Evolutionary conservation across 768 basidiomycete species (phyloP), one percentile per base, ranked within the genome.

Genomic region (Antrodiella citrinella): DNA sequence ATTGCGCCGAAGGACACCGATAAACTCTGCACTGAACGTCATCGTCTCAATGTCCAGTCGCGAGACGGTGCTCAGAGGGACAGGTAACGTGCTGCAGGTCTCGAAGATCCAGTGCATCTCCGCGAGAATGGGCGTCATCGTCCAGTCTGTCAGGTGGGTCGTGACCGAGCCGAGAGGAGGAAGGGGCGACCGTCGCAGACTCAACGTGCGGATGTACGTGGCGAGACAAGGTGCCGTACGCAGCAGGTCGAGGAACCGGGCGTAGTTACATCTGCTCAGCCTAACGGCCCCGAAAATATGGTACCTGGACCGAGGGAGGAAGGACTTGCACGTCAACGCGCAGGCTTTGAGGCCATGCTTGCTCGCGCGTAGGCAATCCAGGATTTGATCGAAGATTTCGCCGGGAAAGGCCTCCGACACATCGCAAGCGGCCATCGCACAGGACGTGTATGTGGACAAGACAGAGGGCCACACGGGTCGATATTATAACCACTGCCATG

Each of bases 281-380:
- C 22, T 13, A 22, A 59, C 45, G 0, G 15, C 25, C 22, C 44
- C 26, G 50, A 55, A 59, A 18, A 59, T 43, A 49, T 54, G 58
- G 42, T 53, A 55, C 19, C 55, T 55, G 1, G 59, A 56, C 19
- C 52, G 22, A 2, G 24, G 19, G 19, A 24, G 45, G 59, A 57
- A 60, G 3, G 18, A 2, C 24, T 42, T 46, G 53, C 56, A 56
- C 18, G 50, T 47, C 21, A 57, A 48, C 24, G 53, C 49, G 47
- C 59, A 60, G 2, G 47, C 47, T 7, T 23, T 19, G 2, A 62
- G 53, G 3, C 58, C 51, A 3, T 19, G 19, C 0, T 18, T 4
- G 44, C 57, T 54, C 35, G 41, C 49, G 38, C 48, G 53, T 15
- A 61, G 54, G 43, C 47, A 48, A 52, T 59, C 57, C 47, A 62